Evolutionary conservation across 768 basidiomycete genomes (phyloP).

Genomic region (Tricholoma flavovirens): DNA sequence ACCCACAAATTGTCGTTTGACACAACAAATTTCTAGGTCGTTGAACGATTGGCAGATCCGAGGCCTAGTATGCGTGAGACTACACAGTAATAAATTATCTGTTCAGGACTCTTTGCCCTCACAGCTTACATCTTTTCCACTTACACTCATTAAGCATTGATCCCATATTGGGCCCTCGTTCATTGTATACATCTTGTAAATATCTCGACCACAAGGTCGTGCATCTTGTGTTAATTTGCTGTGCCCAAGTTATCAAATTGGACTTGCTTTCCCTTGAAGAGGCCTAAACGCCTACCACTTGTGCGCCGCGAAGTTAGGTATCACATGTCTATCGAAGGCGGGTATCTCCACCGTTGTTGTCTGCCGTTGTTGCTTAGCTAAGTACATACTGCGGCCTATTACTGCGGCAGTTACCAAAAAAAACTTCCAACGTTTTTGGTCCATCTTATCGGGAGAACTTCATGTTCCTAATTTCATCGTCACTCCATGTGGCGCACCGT

Average conservation of each 20-base stretch:
- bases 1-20: neutral
- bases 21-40: constrained; percentile 1
- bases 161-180: neutral
- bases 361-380: too few species aligned
- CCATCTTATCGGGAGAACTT: too few species aligned
- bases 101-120: neutral
- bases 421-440: too few species aligned
- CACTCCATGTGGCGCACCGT: too few species aligned
- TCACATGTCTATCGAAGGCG: neutral
- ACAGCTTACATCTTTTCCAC: neutral
- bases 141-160: neutral
- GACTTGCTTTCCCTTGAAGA: too few species aligned
- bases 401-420: too few species aligned
- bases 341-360: too few species aligned
- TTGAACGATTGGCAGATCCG: constrained; percentile 4
- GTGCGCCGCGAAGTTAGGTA: too few species aligned
- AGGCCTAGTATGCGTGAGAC: neutral
- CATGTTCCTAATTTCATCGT: too few species aligned
- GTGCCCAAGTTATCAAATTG: too few species aligned
- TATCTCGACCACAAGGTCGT: neutral
- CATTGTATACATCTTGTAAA: neutral
- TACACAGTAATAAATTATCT: constrained; percentile 1
- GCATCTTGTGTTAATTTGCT: neutral
- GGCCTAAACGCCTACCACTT: too few species aligned
- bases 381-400: too few species aligned